phyloP scores from a whole-genome alignment of 225 moss, liverwort and hornwort genomes.

The Pleurozium schreberi region DNA sequence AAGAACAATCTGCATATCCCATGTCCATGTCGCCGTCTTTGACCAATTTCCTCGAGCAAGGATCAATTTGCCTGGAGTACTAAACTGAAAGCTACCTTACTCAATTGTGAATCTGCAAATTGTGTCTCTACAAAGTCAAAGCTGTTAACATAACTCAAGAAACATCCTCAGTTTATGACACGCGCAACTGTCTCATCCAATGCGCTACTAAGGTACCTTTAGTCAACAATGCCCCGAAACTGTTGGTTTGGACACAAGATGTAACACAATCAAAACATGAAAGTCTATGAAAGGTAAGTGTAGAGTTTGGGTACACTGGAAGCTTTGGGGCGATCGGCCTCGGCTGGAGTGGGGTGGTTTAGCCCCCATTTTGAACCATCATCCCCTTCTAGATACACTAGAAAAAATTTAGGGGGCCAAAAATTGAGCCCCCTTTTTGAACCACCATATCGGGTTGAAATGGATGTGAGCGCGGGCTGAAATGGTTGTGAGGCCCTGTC shows the following conservation, averaged over 20 bases:
- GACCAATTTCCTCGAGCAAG: neutral
- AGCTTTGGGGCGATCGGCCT: too few species aligned
- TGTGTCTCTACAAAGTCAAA: neutral
- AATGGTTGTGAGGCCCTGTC: too few species aligned
- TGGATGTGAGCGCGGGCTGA: too few species aligned
- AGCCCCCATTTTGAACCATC: too few species aligned
- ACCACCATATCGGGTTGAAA: too few species aligned
- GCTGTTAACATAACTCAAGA: neutral
- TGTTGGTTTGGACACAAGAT: too few species aligned
- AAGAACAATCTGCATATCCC: neutral
- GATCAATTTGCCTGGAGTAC: neutral
- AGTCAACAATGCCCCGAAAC: neutral
- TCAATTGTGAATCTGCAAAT: too few species aligned
- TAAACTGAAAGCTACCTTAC: neutral
- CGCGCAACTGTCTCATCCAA: neutral
- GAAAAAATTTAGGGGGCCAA: too few species aligned
- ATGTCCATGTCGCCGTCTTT: neutral
- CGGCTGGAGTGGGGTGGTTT: too few species aligned
- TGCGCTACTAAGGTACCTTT: neutral
- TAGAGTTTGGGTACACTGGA: neutral
- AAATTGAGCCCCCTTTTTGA: too few species aligned
- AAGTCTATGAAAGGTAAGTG: neutral
- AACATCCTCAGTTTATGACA: neutral
- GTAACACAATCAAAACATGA: too few species aligned
- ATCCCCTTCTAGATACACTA: too few species aligned